Conservation (phyloP, 176 grass and related monocot species). For the Alopecurus myosuroides region DNA sequence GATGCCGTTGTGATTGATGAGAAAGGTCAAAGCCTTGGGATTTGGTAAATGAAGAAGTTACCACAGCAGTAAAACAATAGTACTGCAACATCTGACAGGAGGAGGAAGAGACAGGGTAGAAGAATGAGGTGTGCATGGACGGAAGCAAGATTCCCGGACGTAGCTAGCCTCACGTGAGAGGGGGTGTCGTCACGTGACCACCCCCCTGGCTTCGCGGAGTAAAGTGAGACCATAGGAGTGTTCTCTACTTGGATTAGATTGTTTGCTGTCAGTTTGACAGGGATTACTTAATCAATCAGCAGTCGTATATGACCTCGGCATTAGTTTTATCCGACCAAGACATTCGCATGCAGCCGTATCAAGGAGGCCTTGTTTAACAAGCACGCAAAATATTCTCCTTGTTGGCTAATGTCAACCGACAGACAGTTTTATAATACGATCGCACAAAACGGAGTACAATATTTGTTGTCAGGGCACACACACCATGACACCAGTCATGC, state of each 20-base stretch:
- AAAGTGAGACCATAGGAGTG: constrained; percentile 42
- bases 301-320: not conserved
- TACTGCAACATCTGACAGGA: constrained; percentile 29
- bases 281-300: constrained; percentile 10
- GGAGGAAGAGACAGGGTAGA: not conserved
- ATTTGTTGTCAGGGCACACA: not conserved
- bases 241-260: not conserved
- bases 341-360: constrained; percentile 39
- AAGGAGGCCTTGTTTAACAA: constrained; percentile 23
- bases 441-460: not conserved
- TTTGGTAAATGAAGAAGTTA: constrained; percentile 26
- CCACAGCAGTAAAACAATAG: not conserved
- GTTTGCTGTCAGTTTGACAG: constrained; percentile 10
- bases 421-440: not conserved
- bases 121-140: constrained; percentile 11
- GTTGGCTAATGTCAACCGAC: constrained; percentile 47
- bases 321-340: constrained; percentile 57
- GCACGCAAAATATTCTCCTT: constrained; percentile 53
- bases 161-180: constrained; percentile 45
- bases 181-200: constrained; percentile 58
- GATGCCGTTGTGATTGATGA: constrained; percentile 41
- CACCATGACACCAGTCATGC: not conserved
- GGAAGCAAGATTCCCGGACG: constrained; percentile 61
- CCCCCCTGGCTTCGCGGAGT: constrained; percentile 36
- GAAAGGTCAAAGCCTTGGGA: constrained; percentile 62